These are phyloP conservation scores for Epichloe sp. DNA, from an alignment of 2,329 filamentous ascomycete species.

Conservation along the genomic window DNA sequence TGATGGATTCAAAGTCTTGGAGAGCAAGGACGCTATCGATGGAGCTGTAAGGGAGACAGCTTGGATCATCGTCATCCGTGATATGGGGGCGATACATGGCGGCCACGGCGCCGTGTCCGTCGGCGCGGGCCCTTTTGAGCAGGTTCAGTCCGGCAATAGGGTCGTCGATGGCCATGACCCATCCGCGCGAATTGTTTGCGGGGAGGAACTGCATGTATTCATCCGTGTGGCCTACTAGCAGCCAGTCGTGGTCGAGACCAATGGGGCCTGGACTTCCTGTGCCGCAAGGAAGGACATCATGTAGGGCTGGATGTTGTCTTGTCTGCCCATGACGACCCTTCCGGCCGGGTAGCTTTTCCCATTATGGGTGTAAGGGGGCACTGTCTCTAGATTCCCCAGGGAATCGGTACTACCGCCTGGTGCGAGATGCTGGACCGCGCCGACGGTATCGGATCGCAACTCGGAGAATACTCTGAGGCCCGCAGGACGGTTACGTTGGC, in stretches of 20 bases:
- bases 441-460: conserved; percentile 16
- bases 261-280: conserved; percentile 22
- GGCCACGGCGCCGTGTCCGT: conserved; percentile 12
- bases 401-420: conserved; percentile 10
- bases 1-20: not conserved
- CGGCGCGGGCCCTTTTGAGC: conserved; percentile 9
- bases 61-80: not conserved
- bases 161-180: conserved; percentile 13
- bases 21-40: conserved; percentile 1
- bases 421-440: conserved; percentile 17
- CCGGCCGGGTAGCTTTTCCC: conserved; percentile 12
- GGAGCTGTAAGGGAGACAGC: not conserved
- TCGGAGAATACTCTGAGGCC: conserved; percentile 21
- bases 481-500: conserved; percentile 9
- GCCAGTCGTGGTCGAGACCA: conserved; percentile 16
- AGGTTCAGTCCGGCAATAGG: conserved; percentile 13
- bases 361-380: conserved; percentile 18
- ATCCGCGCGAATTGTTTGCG: conserved; percentile 12
- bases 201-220: conserved; percentile 19
- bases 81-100: not conserved
- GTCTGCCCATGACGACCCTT: conserved; percentile 11
- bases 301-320: conserved; percentile 1
- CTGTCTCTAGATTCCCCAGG: conserved; percentile 24
- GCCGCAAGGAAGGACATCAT: conserved; percentile 17
- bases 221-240: conserved; percentile 15